phyloP scores from a whole-genome alignment of 2,329 filamentous ascomycete genomes.

The Chaetomiaceae sp. region DNA sequence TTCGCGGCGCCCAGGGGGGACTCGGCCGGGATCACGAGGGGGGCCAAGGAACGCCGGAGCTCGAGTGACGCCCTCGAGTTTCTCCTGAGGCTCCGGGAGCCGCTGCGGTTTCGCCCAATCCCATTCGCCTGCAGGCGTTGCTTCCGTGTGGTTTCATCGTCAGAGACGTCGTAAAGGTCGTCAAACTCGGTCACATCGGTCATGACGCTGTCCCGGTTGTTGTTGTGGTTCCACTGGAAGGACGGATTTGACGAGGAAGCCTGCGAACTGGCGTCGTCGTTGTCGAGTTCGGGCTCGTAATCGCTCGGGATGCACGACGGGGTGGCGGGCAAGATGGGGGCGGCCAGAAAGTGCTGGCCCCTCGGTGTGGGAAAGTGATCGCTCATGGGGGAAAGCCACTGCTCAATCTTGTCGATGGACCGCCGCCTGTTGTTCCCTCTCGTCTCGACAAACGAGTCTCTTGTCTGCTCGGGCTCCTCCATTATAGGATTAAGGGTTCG shows the following conservation, averaged over 20 bases:
- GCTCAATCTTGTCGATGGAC: slow-evolving; percentile 48
- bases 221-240: slow-evolving; percentile 51
- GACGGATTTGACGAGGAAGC: slow-evolving; percentile 51
- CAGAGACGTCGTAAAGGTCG: slow-evolving; percentile 81
- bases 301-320: slow-evolving; percentile 52
- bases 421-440: slow-evolving; percentile 31
- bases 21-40: slow-evolving; percentile 48
- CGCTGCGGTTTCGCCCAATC: slow-evolving; percentile 32
- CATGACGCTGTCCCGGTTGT: slow-evolving; percentile 50
- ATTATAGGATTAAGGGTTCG: slow-evolving; percentile 61
- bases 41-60: slow-evolving; percentile 38
- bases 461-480: slow-evolving; percentile 44
- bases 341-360: slow-evolving; percentile 59
- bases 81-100: slow-evolving; percentile 38
- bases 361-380: slow-evolving; percentile 70
- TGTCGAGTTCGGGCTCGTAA: slow-evolving; percentile 40
- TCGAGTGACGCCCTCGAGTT: slow-evolving; percentile 37
- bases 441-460: slow-evolving; percentile 24
- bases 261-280: slow-evolving; percentile 33
- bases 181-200: slow-evolving; percentile 72
- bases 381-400: slow-evolving; percentile 55
- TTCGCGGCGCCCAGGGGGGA: slow-evolving; percentile 37
- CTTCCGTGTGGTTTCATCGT: slow-evolving; percentile 58
- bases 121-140: slow-evolving; percentile 42
- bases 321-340: slow-evolving; percentile 57